Percentiles rank a stretch among this genome's conserved stretches.
Conservation (phyloP, 1,139 yeast species). For the Diutina pseudorugosa region DNA sequence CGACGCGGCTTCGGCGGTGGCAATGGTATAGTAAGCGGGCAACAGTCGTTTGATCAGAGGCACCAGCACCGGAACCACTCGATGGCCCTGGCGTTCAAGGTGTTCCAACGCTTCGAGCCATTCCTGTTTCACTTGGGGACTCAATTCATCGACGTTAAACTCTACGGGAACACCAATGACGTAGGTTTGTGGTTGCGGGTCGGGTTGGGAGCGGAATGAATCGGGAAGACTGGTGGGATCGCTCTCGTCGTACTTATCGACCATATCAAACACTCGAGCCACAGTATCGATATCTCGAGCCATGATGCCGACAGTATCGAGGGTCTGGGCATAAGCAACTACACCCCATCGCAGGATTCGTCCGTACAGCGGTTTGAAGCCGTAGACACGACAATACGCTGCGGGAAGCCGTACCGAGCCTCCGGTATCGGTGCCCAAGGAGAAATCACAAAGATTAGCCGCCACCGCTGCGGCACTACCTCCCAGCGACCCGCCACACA, state of each 20-base stretch:
- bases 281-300: slow-evolving; percentile 35
- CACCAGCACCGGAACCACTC: slow-evolving; percentile 48
- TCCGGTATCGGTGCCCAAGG: slow-evolving; percentile 91
- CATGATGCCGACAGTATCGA: slow-evolving; percentile 88
- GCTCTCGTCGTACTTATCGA: slow-evolving; percentile 51
- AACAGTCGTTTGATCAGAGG: slow-evolving; percentile 58
- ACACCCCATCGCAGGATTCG: slow-evolving; percentile 88
- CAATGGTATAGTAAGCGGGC: slow-evolving; percentile 79
- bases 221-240: slow-evolving; percentile 69
- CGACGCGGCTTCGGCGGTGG: slow-evolving; percentile 91
- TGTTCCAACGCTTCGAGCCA: slow-evolving; percentile 35
- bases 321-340: slow-evolving; percentile 81
- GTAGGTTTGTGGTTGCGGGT: slow-evolving; percentile 9
- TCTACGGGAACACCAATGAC: slow-evolving; percentile 67
- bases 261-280: slow-evolving; percentile 35
- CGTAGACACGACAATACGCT: slow-evolving; percentile 69
- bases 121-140: slow-evolving; percentile 28
- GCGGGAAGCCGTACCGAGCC: slow-evolving; percentile 93
- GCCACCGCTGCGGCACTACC: slow-evolving; percentile 93
- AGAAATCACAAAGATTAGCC: slow-evolving; percentile 49
- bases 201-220: slow-evolving; percentile 14
- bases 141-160: slow-evolving; percentile 44
- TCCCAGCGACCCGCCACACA: slow-evolving; percentile 91
- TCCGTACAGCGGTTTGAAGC: slow-evolving; percentile 92
- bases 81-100: slow-evolving; percentile 40